Evolutionary conservation across 1,284 basidiomycete species (phyloP).

Genomic region (Mycena citricolor): DNA sequence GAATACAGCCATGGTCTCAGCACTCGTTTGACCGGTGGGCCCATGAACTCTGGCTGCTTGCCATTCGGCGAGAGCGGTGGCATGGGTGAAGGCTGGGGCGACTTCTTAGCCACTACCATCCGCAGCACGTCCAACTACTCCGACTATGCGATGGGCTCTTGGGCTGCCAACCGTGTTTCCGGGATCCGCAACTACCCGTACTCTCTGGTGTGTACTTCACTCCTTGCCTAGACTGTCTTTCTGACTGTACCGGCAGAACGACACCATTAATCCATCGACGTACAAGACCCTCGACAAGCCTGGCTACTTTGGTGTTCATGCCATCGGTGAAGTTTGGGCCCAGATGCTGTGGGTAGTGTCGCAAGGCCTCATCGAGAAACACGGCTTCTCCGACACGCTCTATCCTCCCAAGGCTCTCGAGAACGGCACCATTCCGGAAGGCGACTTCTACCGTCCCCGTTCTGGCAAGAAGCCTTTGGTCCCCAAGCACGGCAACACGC

Average conservation of each 20-base stretch:
- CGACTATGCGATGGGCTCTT: slow-evolving; percentile 89
- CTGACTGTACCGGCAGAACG: slow-evolving; percentile 42
- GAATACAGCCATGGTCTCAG: slow-evolving; percentile 89
- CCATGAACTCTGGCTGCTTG: slow-evolving; percentile 88
- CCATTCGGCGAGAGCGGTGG: slow-evolving; percentile 96
- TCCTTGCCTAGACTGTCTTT: not conserved
- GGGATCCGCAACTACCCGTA: slow-evolving; percentile 92
- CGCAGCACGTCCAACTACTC: slow-evolving; percentile 72
- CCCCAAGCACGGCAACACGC: slow-evolving; percentile 91
- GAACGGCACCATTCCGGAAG: slow-evolving; percentile 60
- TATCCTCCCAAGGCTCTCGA: slow-evolving; percentile 74
- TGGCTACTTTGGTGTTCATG: slow-evolving; percentile 90
- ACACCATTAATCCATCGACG: slow-evolving; percentile 82
- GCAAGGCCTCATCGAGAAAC: slow-evolving; percentile 74
- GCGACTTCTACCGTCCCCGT: slow-evolving; percentile 72
- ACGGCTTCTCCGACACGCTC: slow-evolving; percentile 76
- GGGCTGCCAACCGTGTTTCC: slow-evolving; percentile 78
- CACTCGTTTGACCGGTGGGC: slow-evolving; percentile 92
- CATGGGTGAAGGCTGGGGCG: slow-evolving; percentile 96
- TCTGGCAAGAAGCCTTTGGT: slow-evolving; percentile 62
- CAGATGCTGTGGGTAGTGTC: slow-evolving; percentile 88
- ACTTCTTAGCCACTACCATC: slow-evolving; percentile 84
- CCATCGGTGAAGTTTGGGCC: slow-evolving; percentile 95
- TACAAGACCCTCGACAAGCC: slow-evolving; percentile 97
- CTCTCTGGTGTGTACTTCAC: slow-evolving; percentile 51